Evolutionary conservation across 176 grass and related monocot genomes (phyloP).

Genomic region (Tillandsia fasciculata): DNA sequence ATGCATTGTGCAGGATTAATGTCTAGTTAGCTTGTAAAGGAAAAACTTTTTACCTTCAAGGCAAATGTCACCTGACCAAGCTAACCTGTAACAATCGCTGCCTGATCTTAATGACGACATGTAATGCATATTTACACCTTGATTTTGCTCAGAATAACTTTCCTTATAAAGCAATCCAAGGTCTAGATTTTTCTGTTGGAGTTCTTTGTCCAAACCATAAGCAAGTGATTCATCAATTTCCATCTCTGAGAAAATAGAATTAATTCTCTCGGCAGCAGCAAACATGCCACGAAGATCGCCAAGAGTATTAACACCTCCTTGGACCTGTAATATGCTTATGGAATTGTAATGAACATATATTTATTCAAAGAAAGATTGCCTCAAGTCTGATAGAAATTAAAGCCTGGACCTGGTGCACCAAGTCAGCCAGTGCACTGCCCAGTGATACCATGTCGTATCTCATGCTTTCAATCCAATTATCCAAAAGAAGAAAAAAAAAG

Average conservation of each 20-base stretch:
- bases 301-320: conserved; percentile 89
- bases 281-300: conserved; percentile 75
- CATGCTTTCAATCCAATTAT: too few relatives aligned
- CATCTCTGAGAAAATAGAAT: conserved; percentile 56
- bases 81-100: conserved; percentile 49
- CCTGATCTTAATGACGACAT: conserved; percentile 78
- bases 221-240: conserved; percentile 91
- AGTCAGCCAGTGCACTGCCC: too few relatives aligned
- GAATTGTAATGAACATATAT: background rate
- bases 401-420: too few relatives aligned
- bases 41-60: conserved; percentile 50
- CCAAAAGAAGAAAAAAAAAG: too few relatives aligned
- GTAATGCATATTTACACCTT: conserved; percentile 44
- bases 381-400: too few relatives aligned
- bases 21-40: too few relatives aligned
- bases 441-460: too few relatives aligned
- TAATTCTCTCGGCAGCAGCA: conserved; percentile 86
- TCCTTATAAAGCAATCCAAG: conserved; percentile 14
- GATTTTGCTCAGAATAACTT: conserved; percentile 17
- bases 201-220: conserved; percentile 87
- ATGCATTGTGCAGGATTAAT: too few relatives aligned
- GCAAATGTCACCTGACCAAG: conserved; percentile 81
- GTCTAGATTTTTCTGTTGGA: conserved; percentile 40
- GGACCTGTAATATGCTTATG: conserved; percentile 56
- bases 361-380: background rate